Evolutionary conservation across 2,329 filamentous ascomycete genomes (phyloP).

Genomic region (Fusarium vanettenii): DNA sequence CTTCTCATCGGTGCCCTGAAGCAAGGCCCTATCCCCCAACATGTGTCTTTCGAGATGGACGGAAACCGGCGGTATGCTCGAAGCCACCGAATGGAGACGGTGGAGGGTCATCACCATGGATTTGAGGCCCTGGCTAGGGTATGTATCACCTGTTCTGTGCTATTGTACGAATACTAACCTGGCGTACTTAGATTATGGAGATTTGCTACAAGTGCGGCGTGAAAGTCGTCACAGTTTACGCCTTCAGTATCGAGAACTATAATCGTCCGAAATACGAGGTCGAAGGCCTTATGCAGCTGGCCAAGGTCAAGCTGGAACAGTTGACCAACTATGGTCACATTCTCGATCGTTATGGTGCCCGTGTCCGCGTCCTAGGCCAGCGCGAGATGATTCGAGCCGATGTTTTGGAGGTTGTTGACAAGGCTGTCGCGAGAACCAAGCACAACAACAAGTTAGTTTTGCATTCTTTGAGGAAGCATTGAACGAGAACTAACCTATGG

Average conservation of each 20-base stretch:
- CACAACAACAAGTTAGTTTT: constrained; percentile 79
- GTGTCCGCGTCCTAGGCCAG: constrained; percentile 86
- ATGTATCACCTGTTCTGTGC: constrained; percentile 58
- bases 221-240: constrained; percentile 96
- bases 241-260: constrained; percentile 99
- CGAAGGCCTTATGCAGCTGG: constrained; percentile 96
- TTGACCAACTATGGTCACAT: constrained; percentile 93
- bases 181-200: constrained; percentile 79
- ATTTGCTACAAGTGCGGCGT: constrained; percentile 98
- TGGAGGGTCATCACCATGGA: constrained; percentile 94
- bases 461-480: neutral
- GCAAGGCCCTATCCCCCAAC: constrained; percentile 91
- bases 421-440: constrained; percentile 86
- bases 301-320: constrained; percentile 93
- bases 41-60: constrained; percentile 99
- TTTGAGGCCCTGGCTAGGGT: constrained; percentile 94
- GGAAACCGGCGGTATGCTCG: constrained; percentile 94
- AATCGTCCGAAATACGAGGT: constrained; percentile 97
- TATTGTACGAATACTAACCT: constrained; percentile 7
- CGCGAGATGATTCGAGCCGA: constrained; percentile 86
- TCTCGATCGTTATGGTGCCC: constrained; percentile 90
- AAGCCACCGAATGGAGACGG: constrained; percentile 91
- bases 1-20: constrained; percentile 88
- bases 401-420: constrained; percentile 88
- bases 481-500: constrained; percentile 16